Base-by-base conservation (phyloP, 2,329 filamentous ascomycete genomes). In the Fusarium citri region DNA sequence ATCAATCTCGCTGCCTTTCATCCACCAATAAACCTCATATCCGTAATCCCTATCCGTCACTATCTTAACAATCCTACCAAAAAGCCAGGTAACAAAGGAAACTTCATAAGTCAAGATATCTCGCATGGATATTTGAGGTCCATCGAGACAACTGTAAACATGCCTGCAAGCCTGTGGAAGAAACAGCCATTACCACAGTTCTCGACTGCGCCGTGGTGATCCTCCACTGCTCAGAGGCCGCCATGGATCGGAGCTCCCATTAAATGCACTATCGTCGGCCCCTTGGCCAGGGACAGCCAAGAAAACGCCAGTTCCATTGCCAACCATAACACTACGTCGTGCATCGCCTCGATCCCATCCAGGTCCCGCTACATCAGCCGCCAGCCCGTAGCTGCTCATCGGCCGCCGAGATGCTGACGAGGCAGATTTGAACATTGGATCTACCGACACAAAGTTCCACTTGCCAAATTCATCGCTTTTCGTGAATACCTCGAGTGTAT, bases 401-500 rank as follows among this genome's bases (percentile, higher is more conserved):
- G 86, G 86, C 37, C 86, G 83, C 15, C 74, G 72, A 34, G 66
- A 68, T 58, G 49, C 72, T 60, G 53, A 76, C 66, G 69, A 75
- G 63, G 69, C 74, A 69, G 66, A 64, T 48, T 34, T 68, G 48
- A 78, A 66, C 61, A 78, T 62, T 61, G 77, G 80, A 72, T 76
- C 77, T 60, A 89, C 82, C 58, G 84, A 83, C 49, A 86, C 82
- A 75, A 87, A 88, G 57, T 86, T 87, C 87, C 87, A 89, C 71
- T 86, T 84, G 42, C 87, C 79, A 65, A 86, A 84, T 70, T 89
- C 86, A 55, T 88, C 84, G 66, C 84, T 83, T 77, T 89, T 89
- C 59, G 86, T 88, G 66, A 88, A 89, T 23, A 89, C 84, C 69
- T 89, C 87, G 30, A 89, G 84, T 9, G 85, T 86, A 60, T 86